A percentile compares a stretch with the other conserved stretches of the same genome.
These are phyloP conservation scores for Penicillium sp. DNA, from an alignment of 2,329 filamentous ascomycete species.

Conservation along the genomic window DNA sequence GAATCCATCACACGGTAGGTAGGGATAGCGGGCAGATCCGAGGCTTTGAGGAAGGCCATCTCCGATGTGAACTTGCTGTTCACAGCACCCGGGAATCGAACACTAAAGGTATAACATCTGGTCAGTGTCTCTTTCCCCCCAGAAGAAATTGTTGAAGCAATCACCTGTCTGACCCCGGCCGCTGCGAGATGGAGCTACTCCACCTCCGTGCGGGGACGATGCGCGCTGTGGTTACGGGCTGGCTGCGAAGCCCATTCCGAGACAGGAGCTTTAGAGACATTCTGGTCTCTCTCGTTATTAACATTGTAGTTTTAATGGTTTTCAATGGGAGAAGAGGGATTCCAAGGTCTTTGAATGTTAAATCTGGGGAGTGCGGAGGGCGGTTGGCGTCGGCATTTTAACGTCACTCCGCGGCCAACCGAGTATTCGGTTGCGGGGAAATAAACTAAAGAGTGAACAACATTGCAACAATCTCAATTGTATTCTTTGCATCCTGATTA, in stretches of 20 bases:
- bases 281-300: conserved; percentile 3
- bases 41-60: conserved; percentile 73
- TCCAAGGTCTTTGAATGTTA: neutral
- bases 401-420: conserved; percentile 11
- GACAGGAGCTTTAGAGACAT: conserved; percentile 19
- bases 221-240: conserved; percentile 8
- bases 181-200: conserved; percentile 55
- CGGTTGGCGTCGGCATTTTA: conserved; percentile 28
- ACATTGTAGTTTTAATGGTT: conserved; percentile 1
- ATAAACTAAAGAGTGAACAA: neutral
- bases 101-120: conserved; percentile 36
- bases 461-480: neutral
- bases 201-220: conserved; percentile 39
- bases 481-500: neutral
- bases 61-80: conserved; percentile 86
- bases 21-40: conserved; percentile 70
- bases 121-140: neutral
- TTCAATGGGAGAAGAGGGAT: conserved; percentile 4
- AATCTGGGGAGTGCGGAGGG: conserved; percentile 16
- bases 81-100: conserved; percentile 85
- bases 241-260: conserved; percentile 2
- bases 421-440: conserved; percentile 5
- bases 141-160: neutral
- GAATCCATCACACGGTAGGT: conserved; percentile 93
- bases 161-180: conserved; percentile 58